These are phyloP conservation scores for Saturnispora sekii DNA, from an alignment of 805 yeast genomes.

Conservation along the genomic window DNA sequence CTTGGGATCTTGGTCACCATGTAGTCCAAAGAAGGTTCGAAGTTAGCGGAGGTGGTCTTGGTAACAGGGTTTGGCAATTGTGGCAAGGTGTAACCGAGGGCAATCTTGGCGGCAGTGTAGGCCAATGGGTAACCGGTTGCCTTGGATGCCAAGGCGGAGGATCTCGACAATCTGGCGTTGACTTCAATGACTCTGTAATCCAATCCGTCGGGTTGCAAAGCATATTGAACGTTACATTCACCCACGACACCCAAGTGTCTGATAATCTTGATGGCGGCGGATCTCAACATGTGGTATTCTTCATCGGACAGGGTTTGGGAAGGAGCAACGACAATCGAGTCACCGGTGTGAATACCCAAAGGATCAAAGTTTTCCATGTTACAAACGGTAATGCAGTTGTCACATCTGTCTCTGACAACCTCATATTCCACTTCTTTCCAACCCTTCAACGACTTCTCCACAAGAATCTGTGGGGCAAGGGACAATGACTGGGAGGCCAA, in stretches of 20 bases:
- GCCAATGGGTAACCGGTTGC: slow-evolving; percentile 99
- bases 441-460: slow-evolving; percentile 96
- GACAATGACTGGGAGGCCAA: slow-evolving; percentile 90
- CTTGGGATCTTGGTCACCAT: slow-evolving; percentile 97
- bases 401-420: slow-evolving; percentile 95
- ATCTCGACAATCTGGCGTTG: slow-evolving; percentile 93
- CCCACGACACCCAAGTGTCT: slow-evolving; percentile 98
- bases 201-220: slow-evolving; percentile 84
- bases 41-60: slow-evolving; percentile 87
- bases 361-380: slow-evolving; percentile 99
- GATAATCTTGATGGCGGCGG: slow-evolving; percentile 94
- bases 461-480: slow-evolving; percentile 89
- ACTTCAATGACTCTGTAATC: slow-evolving; percentile 98
- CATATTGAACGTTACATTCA: slow-evolving; percentile 97
- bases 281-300: slow-evolving; percentile 95
- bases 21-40: slow-evolving; percentile 95
- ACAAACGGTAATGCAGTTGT: slow-evolving; percentile 97
- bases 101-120: slow-evolving; percentile 94
- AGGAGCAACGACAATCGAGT: slow-evolving; percentile 97
- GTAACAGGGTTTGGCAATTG: slow-evolving; percentile 92
- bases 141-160: slow-evolving; percentile 98
- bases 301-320: slow-evolving; percentile 95
- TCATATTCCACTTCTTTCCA: slow-evolving; percentile 99
- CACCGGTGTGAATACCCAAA: slow-evolving; percentile 97
- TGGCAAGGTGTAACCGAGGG: slow-evolving; percentile 83